phyloP scores from a whole-genome alignment of 2,329 filamentous ascomycete genomes.

The Apiospora hydei region DNA sequence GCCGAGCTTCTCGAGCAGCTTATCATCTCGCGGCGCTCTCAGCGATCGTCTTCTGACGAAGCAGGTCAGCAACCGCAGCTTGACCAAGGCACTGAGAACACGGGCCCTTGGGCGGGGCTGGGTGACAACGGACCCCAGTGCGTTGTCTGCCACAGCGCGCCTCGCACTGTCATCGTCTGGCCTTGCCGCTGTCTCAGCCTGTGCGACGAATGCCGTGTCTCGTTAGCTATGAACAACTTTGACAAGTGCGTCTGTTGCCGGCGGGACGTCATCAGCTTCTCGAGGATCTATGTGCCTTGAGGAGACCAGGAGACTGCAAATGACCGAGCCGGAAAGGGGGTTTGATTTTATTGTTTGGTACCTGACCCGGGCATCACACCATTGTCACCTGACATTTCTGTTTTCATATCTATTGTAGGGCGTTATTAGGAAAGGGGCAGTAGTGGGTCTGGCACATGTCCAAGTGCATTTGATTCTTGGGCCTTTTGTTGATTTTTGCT shows the following conservation, averaged over 20 bases:
- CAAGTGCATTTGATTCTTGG: not conserved
- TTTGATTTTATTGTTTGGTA: not conserved
- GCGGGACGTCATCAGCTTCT: slow-evolving; percentile 87
- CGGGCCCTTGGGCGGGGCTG: slow-evolving; percentile 66
- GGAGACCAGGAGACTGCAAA: slow-evolving; percentile 25
- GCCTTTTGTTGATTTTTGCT: not conserved
- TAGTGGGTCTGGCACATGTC: not conserved
- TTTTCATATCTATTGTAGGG: not conserved
- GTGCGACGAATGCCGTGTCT: slow-evolving; percentile 94
- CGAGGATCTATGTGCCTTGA: slow-evolving; percentile 86
- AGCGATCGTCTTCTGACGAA: slow-evolving; percentile 23
- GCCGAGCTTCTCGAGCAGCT: slow-evolving; percentile 67
- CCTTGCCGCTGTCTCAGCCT: slow-evolving; percentile 93
- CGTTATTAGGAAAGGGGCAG: not conserved
- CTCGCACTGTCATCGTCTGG: slow-evolving; percentile 92
- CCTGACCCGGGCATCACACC: not conserved
- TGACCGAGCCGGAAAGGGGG: not conserved
- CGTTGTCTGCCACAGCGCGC: slow-evolving; percentile 89
- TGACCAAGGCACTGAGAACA: slow-evolving; percentile 26
- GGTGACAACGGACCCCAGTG: slow-evolving; percentile 81
- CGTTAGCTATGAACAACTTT: slow-evolving; percentile 95
- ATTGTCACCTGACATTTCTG: not conserved
- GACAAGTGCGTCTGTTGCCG: slow-evolving; percentile 95
- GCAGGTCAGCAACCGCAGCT: slow-evolving; percentile 28
- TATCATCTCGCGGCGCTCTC: slow-evolving; percentile 58